A percentile compares a stretch with the other conserved stretches of the same genome.
These are phyloP conservation scores for Phytophthora fragariae DNA, from an alignment of 352 stramenopile genomes.

Conservation along the genomic window DNA sequence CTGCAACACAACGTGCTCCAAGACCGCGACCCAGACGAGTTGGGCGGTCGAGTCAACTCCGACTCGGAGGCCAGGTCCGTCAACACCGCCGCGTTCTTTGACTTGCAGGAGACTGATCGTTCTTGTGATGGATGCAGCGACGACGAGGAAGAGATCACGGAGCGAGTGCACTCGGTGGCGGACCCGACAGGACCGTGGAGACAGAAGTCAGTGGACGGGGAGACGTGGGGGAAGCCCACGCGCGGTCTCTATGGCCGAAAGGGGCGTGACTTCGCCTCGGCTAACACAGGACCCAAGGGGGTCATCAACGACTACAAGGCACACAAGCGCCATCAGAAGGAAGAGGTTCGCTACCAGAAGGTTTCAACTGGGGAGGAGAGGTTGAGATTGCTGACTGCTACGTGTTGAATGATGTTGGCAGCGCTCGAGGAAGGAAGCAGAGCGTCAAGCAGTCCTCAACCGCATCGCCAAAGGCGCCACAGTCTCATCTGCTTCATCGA, in stretches of 20 bases:
- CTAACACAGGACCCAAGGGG: constrained; percentile 82
- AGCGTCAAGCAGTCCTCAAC: constrained; percentile 58
- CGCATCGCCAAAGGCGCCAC: constrained; percentile 71
- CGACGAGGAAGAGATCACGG: constrained; percentile 64
- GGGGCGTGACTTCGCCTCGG: constrained; percentile 58
- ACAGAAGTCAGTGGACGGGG: constrained; percentile 54
- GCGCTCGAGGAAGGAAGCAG: constrained; percentile 53
- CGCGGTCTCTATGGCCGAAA: constrained; percentile 34
- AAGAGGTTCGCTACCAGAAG: constrained; percentile 49
- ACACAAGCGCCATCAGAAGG: constrained; percentile 66
- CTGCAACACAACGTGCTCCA: constrained; percentile 75
- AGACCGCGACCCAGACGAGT: constrained; percentile 78
- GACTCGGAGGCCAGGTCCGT: constrained; percentile 79
- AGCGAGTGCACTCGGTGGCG: constrained; percentile 69
- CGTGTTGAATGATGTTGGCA: constrained; percentile 18
- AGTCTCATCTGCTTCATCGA: constrained; percentile 12
- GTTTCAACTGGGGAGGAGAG: not conserved
- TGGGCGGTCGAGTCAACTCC: constrained; percentile 58
- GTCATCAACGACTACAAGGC: constrained; percentile 87
- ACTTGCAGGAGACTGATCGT: not conserved
- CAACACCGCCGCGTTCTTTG: not conserved
- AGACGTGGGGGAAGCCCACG: constrained; percentile 58
- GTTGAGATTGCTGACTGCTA: constrained; percentile 1
- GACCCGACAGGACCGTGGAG: constrained; percentile 78
- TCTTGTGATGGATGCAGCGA: constrained; percentile 32